Evolutionary conservation across 805 yeast species (phyloP).

Genomic region (Huiozyma sinensis): DNA sequence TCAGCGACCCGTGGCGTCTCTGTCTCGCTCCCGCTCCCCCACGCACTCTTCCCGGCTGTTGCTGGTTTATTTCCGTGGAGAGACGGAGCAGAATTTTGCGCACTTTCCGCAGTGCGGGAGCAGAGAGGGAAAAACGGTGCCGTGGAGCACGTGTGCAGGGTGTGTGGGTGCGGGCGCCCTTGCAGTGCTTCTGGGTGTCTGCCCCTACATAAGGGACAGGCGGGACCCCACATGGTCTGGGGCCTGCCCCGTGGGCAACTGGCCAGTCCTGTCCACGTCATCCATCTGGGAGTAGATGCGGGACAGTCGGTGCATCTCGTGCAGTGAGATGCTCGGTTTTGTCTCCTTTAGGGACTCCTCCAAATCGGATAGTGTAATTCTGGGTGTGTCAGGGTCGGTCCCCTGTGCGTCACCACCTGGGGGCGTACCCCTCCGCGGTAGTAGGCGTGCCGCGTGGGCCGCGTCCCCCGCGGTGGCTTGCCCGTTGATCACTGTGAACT

Average conservation of each 20-base stretch:
- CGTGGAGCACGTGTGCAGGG: no score
- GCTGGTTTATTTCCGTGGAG: no score
- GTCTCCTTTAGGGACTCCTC: constrained; percentile 58
- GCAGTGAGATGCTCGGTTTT: constrained; percentile 75
- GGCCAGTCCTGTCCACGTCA: constrained; percentile 61
- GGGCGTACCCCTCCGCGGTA: not conserved
- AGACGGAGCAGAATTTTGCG: no score
- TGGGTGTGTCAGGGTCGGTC: no score
- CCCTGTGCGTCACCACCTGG: no score
- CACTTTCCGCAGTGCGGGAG: no score
- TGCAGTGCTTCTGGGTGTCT: no score
- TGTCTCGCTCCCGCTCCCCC: no score
- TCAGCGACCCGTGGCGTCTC: no score
- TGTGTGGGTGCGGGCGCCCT: no score
- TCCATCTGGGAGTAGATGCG: constrained; percentile 63
- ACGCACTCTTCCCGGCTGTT: no score
- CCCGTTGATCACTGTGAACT: not conserved
- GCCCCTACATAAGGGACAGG: constrained; percentile 60
- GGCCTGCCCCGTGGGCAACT: constrained; percentile 77
- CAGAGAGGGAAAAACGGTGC: no score
- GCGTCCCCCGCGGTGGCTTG: not conserved
- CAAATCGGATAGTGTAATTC: constrained; percentile 39
- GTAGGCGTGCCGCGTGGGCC: not conserved
- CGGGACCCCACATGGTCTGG: constrained; percentile 79
- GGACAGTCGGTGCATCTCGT: constrained; percentile 54